phyloP scores from a whole-genome alignment of 2,329 filamentous ascomycete species.

The Aspergillus pseudoglaucus region DNA sequence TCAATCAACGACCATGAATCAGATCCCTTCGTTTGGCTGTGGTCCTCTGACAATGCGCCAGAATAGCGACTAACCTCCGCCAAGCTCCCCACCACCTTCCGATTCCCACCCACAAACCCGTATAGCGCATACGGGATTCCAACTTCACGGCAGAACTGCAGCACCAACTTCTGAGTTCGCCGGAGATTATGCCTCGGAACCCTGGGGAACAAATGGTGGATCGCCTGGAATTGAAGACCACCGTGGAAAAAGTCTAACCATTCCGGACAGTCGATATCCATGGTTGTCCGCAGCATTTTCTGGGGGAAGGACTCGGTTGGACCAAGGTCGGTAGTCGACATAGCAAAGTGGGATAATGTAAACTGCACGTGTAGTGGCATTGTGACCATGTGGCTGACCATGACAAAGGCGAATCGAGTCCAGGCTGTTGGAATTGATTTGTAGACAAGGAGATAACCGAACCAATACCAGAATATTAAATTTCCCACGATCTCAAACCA shows the following conservation, averaged over 20 bases:
- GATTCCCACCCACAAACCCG: conserved; percentile 73
- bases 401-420: conserved; percentile 63
- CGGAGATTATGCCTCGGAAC: conserved; percentile 78
- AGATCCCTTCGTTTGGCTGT: not conserved
- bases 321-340: conserved; percentile 80
- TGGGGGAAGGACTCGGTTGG: conserved; percentile 78
- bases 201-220: conserved; percentile 76
- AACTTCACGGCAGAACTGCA: conserved; percentile 72
- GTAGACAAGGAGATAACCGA: conserved; percentile 71
- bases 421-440: conserved; percentile 59
- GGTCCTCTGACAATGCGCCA: conserved; percentile 59
- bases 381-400: conserved; percentile 72
- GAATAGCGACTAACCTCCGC: conserved; percentile 66
- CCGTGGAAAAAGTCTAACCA: conserved; percentile 87
- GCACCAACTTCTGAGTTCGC: conserved; percentile 63
- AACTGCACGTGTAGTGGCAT: conserved; percentile 81
- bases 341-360: conserved; percentile 85
- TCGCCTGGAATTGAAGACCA: conserved; percentile 78
- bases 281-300: conserved; percentile 81
- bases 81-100: conserved; percentile 65
- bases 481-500: conserved; percentile 69
- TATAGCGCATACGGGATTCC: conserved; percentile 77
- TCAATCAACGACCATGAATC: not conserved
- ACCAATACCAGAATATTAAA: conserved; percentile 76
- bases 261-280: conserved; percentile 79